Evolutionary conservation across 306 rosid genomes (phyloP).

Genomic region (Trifolium fragiferum): DNA sequence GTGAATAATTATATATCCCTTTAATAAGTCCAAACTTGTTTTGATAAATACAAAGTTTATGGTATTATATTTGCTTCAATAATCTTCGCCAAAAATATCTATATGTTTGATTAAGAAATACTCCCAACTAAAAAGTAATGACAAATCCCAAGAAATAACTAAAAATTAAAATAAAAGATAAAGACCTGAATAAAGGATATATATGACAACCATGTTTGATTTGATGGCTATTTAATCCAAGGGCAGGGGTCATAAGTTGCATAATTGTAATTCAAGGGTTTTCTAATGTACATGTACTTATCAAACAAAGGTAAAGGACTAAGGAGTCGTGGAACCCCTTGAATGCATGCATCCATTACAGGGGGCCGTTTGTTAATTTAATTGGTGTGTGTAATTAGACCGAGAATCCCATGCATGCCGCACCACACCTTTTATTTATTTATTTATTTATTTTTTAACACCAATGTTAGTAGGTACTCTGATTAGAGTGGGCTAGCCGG

Average conservation of each 20-base stretch:
- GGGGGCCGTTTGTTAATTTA: slow-evolving; percentile 52
- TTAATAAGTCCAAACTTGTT: neutral
- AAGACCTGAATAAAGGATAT: neutral
- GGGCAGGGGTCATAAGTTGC: slow-evolving; percentile 44
- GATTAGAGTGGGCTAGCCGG: too few species aligned
- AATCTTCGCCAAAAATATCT: too few species aligned
- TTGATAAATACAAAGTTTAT: neutral
- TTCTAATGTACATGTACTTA: neutral
- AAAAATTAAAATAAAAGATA: neutral
- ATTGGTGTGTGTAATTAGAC: slow-evolving; percentile 62
- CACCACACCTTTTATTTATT: too few species aligned
- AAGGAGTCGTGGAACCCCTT: slow-evolving; percentile 26
- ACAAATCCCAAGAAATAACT: neutral
- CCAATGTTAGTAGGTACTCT: too few species aligned
- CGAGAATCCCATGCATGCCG: slow-evolving; percentile 31
- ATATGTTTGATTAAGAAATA: too few species aligned
- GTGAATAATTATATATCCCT: neutral
- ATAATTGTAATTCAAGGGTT: slow-evolving; percentile 2
- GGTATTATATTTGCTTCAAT: too few species aligned
- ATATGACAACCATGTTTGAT: neutral
- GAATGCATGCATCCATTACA: slow-evolving; percentile 45
- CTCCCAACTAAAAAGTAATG: too few species aligned
- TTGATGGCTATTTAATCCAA: slow-evolving; percentile 41
- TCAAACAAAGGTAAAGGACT: neutral
- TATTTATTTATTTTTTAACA: too few species aligned